Evolutionary conservation across 352 stramenopile genomes (phyloP).

Genomic region (Globisporangium uncinulatum): DNA sequence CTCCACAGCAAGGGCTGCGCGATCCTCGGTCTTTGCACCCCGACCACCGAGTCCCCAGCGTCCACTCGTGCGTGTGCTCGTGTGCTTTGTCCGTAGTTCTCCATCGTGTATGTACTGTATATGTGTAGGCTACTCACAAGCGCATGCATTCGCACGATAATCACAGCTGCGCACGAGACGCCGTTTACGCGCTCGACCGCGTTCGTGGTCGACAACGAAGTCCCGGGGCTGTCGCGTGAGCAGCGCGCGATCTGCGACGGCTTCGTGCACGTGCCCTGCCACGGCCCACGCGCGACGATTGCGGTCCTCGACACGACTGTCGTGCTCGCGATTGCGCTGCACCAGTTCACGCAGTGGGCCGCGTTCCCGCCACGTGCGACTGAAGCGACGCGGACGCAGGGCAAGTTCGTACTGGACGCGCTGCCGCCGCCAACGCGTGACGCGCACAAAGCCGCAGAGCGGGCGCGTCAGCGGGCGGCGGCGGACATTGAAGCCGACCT

Average conservation of each 20-base stretch:
- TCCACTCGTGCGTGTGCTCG: slow-evolving; percentile 7
- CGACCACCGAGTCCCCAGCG: background rate
- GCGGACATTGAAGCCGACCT: slow-evolving; percentile 28
- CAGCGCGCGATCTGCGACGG: slow-evolving; percentile 61
- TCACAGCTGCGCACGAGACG: slow-evolving; percentile 39
- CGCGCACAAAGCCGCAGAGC: slow-evolving; percentile 34
- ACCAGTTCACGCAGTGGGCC: slow-evolving; percentile 61
- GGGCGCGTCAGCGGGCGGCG: slow-evolving; percentile 39
- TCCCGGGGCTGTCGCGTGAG: slow-evolving; percentile 42
- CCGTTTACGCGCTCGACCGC: slow-evolving; percentile 47
- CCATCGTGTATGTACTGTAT: too few relatives aligned
- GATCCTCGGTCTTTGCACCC: slow-evolving; percentile 44
- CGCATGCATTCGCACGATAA: background rate
- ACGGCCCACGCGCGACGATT: slow-evolving; percentile 29
- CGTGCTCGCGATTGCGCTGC: slow-evolving; percentile 53
- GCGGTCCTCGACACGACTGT: slow-evolving; percentile 60
- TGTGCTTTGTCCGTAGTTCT: background rate
- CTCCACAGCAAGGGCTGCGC: slow-evolving; percentile 48
- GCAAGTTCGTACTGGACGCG: slow-evolving; percentile 72
- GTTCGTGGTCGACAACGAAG: slow-evolving; percentile 78
- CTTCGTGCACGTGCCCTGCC: slow-evolving; percentile 56
- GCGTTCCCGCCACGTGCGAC: slow-evolving; percentile 52
- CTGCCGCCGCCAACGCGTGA: slow-evolving; percentile 43
- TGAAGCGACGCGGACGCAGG: slow-evolving; percentile 57
- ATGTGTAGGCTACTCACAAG: too few relatives aligned